These are phyloP conservation scores for Phenoliferia sp. DNA, from an alignment of 1,284 basidiomycete genomes.

Conservation along the genomic window DNA sequence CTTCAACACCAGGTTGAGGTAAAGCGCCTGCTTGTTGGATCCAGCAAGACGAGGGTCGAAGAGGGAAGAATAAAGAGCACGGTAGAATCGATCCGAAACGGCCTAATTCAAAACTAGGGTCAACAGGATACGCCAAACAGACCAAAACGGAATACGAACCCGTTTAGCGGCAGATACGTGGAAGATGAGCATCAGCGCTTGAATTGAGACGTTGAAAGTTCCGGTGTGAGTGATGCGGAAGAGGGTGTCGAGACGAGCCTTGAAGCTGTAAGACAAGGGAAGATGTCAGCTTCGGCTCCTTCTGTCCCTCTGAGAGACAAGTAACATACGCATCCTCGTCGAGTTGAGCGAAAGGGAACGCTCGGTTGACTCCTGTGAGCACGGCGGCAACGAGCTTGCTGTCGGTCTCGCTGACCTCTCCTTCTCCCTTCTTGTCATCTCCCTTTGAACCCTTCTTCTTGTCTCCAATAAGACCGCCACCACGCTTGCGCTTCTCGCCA, in stretches of 20 bases:
- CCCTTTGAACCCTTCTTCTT: constrained; percentile 41
- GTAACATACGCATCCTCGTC: constrained; percentile 53
- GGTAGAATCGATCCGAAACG: constrained; percentile 80
- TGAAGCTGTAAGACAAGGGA: constrained; percentile 55
- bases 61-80: constrained; percentile 82
- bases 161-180: constrained; percentile 57
- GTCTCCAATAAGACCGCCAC: constrained; percentile 26
- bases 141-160: constrained; percentile 32
- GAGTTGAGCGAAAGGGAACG: constrained; percentile 82
- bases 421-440: constrained; percentile 44
- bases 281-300: constrained; percentile 2
- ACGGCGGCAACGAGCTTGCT: constrained; percentile 86
- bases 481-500: constrained; percentile 30
- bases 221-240: constrained; percentile 91
- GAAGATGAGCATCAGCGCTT: constrained; percentile 86
- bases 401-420: constrained; percentile 65
- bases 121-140: background rate
- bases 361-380: constrained; percentile 90
- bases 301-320: background rate
- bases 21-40: constrained; percentile 95
- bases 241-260: constrained; percentile 84
- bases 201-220: constrained; percentile 90
- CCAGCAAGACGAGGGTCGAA: constrained; percentile 73
- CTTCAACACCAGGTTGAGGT: constrained; percentile 92
- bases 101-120: constrained; percentile 39